phyloP scores from a whole-genome alignment of 2,329 filamentous ascomycete genomes.

The Arthrocladium fulminans region DNA sequence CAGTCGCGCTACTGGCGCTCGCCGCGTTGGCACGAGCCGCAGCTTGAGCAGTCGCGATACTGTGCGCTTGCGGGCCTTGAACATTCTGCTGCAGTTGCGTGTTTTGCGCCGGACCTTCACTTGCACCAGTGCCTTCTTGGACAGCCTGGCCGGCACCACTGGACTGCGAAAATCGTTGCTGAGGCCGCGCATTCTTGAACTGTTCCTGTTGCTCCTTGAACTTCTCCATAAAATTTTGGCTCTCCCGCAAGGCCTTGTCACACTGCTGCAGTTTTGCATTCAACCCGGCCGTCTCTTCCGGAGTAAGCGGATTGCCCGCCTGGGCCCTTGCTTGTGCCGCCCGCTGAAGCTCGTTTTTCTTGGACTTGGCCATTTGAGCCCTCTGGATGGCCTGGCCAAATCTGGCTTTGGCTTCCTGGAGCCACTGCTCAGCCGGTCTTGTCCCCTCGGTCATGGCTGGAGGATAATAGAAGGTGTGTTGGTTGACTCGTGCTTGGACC shows the following conservation, averaged over 20 bases:
- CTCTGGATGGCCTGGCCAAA: conserved; percentile 42
- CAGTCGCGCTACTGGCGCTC: conserved; percentile 9
- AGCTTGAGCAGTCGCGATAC: conserved; percentile 39
- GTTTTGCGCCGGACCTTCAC: conserved; percentile 6
- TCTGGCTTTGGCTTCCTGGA: conserved; percentile 38
- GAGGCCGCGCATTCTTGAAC: conserved; percentile 29
- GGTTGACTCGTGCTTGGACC: conserved; percentile 39
- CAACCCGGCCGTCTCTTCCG: conserved; percentile 36
- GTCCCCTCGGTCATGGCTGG: conserved; percentile 33
- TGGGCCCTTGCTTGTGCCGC: conserved; percentile 31
- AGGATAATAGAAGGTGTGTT: conserved; percentile 37
- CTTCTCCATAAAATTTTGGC: conserved; percentile 38
- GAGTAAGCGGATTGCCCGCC: conserved; percentile 30
- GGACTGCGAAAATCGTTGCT: conserved; percentile 16
- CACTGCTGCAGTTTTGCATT: conserved; percentile 25
- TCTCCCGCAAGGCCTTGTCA: conserved; percentile 27
- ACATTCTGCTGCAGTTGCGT: conserved; percentile 14
- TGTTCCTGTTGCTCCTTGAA: conserved; percentile 42
- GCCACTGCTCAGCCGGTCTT: conserved; percentile 37
- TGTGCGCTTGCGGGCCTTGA: conserved; percentile 31
- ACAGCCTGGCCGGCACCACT: conserved; percentile 14
- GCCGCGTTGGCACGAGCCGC: conserved; percentile 29
- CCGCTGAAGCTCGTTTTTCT: conserved; percentile 34
- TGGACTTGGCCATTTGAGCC: conserved; percentile 38
- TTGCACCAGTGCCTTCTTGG: conserved; percentile 8